Evolutionary conservation across 1,139 yeast genomes (phyloP).

Genomic region (Diutina neorugosa): DNA sequence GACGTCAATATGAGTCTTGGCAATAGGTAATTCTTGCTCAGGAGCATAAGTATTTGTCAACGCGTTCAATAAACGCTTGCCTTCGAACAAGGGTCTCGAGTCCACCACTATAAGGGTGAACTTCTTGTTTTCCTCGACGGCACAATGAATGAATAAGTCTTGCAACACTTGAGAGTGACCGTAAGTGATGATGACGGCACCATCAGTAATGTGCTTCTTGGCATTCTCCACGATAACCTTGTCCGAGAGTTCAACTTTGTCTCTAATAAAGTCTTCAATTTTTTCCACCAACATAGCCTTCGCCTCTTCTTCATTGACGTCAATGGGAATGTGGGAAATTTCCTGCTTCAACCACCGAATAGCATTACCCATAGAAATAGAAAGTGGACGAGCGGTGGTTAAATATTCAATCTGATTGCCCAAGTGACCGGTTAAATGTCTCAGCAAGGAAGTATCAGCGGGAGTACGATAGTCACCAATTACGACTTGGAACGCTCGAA

Average conservation of each 20-base stretch:
- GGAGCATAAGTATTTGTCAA: conserved; percentile 28
- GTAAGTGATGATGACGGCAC: conserved; percentile 73
- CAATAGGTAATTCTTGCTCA: conserved; percentile 15
- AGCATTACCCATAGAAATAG: conserved; percentile 95
- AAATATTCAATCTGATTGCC: conserved; percentile 92
- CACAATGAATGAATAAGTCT: conserved; percentile 64
- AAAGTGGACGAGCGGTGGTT: conserved; percentile 83
- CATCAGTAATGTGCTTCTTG: conserved; percentile 60
- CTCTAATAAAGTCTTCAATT: conserved; percentile 74
- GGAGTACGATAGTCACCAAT: conserved; percentile 80
- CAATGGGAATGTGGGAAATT: conserved; percentile 67
- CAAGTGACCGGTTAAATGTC: conserved; percentile 80
- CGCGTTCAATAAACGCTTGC: conserved; percentile 58
- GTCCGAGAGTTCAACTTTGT: conserved; percentile 76
- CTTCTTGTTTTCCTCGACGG: conserved; percentile 42
- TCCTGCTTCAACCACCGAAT: conserved; percentile 95
- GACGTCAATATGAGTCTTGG: conserved; percentile 23
- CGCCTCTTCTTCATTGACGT: conserved; percentile 61
- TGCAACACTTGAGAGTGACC: conserved; percentile 82
- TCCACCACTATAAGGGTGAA: conserved; percentile 84
- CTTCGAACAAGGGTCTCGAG: conserved; percentile 94
- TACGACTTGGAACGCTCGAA: conserved; percentile 72
- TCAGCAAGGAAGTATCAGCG: conserved; percentile 66
- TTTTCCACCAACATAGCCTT: conserved; percentile 51
- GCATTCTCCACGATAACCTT: conserved; percentile 77